Base-by-base conservation (phyloP, 2,329 filamentous ascomycete species). In the Stemphylium vesicarium region DNA sequence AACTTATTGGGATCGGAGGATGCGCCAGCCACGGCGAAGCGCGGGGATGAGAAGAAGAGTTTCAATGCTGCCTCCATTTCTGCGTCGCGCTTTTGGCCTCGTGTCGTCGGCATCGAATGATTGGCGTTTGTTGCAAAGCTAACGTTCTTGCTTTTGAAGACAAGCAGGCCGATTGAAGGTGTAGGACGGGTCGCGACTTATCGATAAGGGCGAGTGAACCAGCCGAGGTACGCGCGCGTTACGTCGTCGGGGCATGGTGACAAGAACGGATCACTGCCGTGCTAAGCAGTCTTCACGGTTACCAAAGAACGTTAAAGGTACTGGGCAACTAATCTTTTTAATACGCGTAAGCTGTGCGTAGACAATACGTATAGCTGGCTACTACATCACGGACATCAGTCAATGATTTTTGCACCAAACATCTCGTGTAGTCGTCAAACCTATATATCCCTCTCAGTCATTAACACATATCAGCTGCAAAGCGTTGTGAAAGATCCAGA, bases 1-100 rank as follows among this genome's bases (percentile, higher is more conserved):
- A 90, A 97, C 76, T 96, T 97, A 72, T 82, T 80, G 36, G 89
- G 82, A 77, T 96, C 92, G 47, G 90, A 90, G 73, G 89, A 94
- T 33, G 94, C 94, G 67, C 94, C 94, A 16, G 93, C 92, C 24
- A 97, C 94, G 54, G 94, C 93, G 75, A 94, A 96, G 63, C 84
- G 82, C 22, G 88, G 85, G 7, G 88, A 89, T 3, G 85, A 82
- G 80, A 97, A 96, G 82, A 97, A 97, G 11, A 83, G 82, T 60
- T 86, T 87, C 40, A 92, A 87, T 40, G 89, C 85, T 41, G 86
- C 82, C 72, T 92, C 88, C 79, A 90, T 90, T 8, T 69, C 64
- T 56, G 49, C 47, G 50, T 58, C 52, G 22, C 57, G 64, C 26
- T 60, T 61, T 48, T 71, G 68, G 4, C 56, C 56, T 53, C 69